Evolutionary conservation across 169 alveolate genomes (phyloP), one percentile per base, ranked within the genome.

Genomic region (Plasmodium coatneyi): DNA sequence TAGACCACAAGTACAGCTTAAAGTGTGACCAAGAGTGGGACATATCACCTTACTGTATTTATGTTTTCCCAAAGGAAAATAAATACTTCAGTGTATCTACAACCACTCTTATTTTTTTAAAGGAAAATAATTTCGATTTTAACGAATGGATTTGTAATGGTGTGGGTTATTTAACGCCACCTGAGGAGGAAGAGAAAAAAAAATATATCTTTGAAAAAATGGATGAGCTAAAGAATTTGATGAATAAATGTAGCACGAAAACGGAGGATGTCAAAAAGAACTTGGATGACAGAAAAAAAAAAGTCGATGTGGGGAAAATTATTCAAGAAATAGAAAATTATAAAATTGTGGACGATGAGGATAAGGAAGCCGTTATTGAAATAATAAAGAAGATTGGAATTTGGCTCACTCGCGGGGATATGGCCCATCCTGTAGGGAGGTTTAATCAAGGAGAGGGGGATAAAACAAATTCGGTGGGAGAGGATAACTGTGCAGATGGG

Each of bases 41-140:
- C 19, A 94, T 97, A 60, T 95, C 98, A 19, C 98, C 98, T 1
- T 95, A 97, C 49, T 96, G 98, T 28, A 83, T 97, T 16, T 97
- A 96, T 92, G 95, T 97, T 22, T 92, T 95, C 16, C 98, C 98
- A 22, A 81, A 96, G 30, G 96, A 95, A 52, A 92, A 95, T 71
- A 96, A 96, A 66, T 83, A 81, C 80, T 96, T 95, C 82, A 90
- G 96, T 94, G 98, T 96, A 16, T 93, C 96, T 30, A 96, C 97
- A 30, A 83, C 95, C 19, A 96, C 98, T 7, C 86, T 97, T 49
- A 92, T 83, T 41, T 97, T 97, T 78, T 94, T 97, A 54, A 96
- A 93, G 92, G 98, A 96, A 72, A 97, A 97, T 96, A 95, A 93
- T 76, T 97, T 97, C 78, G 98, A 97, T 94, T 97, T 97, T 95